Evolutionary conservation across 2,329 filamentous ascomycete genomes (phyloP), one percentile per base, ranked within the genome.

Genomic region (Curvularia lunata): DNA sequence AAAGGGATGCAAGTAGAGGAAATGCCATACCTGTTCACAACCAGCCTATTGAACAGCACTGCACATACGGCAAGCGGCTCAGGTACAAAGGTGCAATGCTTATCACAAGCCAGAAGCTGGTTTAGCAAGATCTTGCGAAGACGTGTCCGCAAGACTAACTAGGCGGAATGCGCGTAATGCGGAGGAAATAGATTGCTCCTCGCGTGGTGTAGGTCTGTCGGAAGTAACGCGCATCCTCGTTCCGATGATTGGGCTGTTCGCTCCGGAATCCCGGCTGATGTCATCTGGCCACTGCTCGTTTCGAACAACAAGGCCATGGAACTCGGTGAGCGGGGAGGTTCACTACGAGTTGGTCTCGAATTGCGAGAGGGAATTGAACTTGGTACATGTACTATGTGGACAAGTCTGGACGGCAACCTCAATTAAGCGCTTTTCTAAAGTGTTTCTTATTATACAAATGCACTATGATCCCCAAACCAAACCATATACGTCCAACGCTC

Each of bases 151-250:
- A 53, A 47, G 13, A 19, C 21, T n/a, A 34, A 43, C 21, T 21
- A 23, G 45, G 51, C 41, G 19, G 28, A 46, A 52, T 48, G 47
- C 49, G 43, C 42, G 52, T n/a, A 49, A 52, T 52, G 58, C 58
- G 46, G 52, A 59, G 47, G 49, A 54, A 47, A 58, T 61, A 63
- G 56, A 65, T 65, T 63, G 58, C 51, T 60, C 56, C 32, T 37
- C 46, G 43, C 48, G 55, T 48, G 8, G 40, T 30, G 19, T 30
- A 10, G 27, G 4, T 48, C 48, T 12, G 34, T 47, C 40, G 53
- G 61, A 38, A 57, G 52, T 61, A 59, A 56, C 48, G 45, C 48
- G 49, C 41, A 58, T 63, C 38, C 47, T 27, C 10, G 38, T 56
- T 57, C 58, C 54, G 60, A 57, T 62, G 60, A 65, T 65, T 65